Conservation (phyloP, 2,329 filamentous ascomycete genomes). For the Blastomyces parvus region DNA sequence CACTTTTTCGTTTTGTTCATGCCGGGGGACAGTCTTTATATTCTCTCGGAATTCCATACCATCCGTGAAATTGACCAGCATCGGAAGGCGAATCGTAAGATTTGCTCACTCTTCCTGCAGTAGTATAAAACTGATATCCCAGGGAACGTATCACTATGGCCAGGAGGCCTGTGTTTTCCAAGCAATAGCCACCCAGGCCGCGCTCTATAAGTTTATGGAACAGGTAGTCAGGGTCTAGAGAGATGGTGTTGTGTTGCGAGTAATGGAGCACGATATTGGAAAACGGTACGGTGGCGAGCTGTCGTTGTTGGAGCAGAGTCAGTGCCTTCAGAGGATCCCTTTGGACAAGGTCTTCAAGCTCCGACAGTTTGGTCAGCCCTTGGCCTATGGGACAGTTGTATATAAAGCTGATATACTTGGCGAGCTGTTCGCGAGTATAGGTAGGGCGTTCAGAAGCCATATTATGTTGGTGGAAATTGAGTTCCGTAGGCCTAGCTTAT, state of each 20-base stretch:
- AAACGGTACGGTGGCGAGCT: conserved; percentile 45
- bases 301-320: conserved; percentile 31
- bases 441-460: conserved; percentile 18
- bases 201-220: conserved; percentile 46
- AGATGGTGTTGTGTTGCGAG: conserved; percentile 40
- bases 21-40: neutral
- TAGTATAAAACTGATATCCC: conserved; percentile 46
- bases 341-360: conserved; percentile 23
- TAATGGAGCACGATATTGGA: conserved; percentile 51
- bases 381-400: conserved; percentile 13
- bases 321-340: conserved; percentile 26
- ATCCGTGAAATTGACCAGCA: conserved; percentile 38
- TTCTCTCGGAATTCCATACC: conserved; percentile 28
- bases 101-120: conserved; percentile 43
- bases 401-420: conserved; percentile 29
- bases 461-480: neutral
- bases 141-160: conserved; percentile 43
- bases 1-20: too few relatives aligned
- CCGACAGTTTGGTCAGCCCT: conserved; percentile 19
- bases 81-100: conserved; percentile 27
- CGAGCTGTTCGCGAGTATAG: conserved; percentile 30
- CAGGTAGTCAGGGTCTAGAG: conserved; percentile 41
- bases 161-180: conserved; percentile 51
- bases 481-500: neutral
- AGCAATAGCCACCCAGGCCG: conserved; percentile 50